Evolutionary conservation across 257 asterid genomes (phyloP).

Genomic region (Solanum pinnatisectum): DNA sequence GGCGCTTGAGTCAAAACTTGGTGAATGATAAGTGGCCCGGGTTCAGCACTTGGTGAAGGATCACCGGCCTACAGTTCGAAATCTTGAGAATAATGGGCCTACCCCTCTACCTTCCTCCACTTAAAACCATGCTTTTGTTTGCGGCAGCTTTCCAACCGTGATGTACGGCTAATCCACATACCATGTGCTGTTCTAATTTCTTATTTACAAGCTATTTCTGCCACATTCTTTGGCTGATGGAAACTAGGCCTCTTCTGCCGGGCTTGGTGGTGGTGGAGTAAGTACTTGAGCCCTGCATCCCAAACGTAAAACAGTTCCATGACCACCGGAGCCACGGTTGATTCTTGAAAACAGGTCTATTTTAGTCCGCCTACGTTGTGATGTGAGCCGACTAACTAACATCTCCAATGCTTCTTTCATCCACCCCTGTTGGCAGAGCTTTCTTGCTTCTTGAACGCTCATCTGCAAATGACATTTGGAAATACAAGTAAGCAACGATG

Average conservation of each 20-base stretch:
- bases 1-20: background rate
- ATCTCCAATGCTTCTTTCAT: conserved; percentile 36
- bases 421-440: conserved; percentile 30
- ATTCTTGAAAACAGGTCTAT: background rate
- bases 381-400: conserved; percentile 14
- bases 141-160: background rate
- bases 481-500: background rate
- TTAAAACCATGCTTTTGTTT: background rate
- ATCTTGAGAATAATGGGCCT: background rate
- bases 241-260: conserved; percentile 6
- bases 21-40: background rate
- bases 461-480: conserved; percentile 14
- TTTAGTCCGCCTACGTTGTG: background rate
- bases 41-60: background rate
- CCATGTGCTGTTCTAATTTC: background rate
- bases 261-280: background rate
- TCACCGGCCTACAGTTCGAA: background rate
- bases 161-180: background rate
- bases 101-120: background rate
- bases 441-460: conserved; percentile 35
- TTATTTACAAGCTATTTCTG: background rate
- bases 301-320: background rate
- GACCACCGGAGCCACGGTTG: background rate
- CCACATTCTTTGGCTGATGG: background rate
- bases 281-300: conserved; percentile 5